These are phyloP conservation scores for Dactylellina parvicollis DNA, from an alignment of 2,329 filamentous ascomycete species.

Conservation along the genomic window DNA sequence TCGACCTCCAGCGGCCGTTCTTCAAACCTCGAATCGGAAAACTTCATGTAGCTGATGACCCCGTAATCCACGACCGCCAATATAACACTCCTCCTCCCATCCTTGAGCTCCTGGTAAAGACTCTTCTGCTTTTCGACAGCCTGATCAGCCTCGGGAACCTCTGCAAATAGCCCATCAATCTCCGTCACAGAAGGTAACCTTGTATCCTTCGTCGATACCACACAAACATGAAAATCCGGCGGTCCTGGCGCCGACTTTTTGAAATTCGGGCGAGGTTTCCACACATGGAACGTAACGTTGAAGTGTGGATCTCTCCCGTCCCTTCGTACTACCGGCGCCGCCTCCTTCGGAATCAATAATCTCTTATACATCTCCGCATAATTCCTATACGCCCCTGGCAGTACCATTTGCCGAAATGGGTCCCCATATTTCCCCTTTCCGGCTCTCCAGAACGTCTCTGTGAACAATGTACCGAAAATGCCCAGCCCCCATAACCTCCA, in stretches of 20 bases:
- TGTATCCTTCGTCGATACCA: constrained; percentile 78
- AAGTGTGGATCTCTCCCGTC: constrained; percentile 62
- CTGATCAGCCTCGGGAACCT: constrained; percentile 71
- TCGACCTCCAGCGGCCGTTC: constrained; percentile 76
- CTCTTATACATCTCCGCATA: constrained; percentile 41
- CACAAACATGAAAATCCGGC: constrained; percentile 85
- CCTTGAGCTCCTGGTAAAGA: constrained; percentile 80
- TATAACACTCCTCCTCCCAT: constrained; percentile 84
- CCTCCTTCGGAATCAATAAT: constrained; percentile 21
- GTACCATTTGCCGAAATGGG: constrained; percentile 32
- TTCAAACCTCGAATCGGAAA: constrained; percentile 82
- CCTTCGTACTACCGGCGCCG: constrained; percentile 57
- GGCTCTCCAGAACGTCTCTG: not conserved
- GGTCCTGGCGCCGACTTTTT: constrained; percentile 79
- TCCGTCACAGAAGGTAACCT: constrained; percentile 77
- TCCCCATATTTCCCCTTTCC: constrained; percentile 29
- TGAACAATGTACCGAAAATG: constrained; percentile 37
- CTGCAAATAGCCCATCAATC: constrained; percentile 75
- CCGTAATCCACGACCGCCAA: constrained; percentile 90
- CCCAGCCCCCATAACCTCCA: constrained; percentile 47
- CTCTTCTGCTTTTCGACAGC: constrained; percentile 66
- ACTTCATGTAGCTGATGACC: constrained; percentile 83
- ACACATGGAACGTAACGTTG: constrained; percentile 80
- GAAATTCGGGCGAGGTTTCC: constrained; percentile 77
- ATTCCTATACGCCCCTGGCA: constrained; percentile 29